A percentile compares a stretch with the other conserved stretches of the same genome.
Evolutionary conservation across 2,329 filamentous ascomycete species (phyloP).

Genomic region (Fusarium torulosum): DNA sequence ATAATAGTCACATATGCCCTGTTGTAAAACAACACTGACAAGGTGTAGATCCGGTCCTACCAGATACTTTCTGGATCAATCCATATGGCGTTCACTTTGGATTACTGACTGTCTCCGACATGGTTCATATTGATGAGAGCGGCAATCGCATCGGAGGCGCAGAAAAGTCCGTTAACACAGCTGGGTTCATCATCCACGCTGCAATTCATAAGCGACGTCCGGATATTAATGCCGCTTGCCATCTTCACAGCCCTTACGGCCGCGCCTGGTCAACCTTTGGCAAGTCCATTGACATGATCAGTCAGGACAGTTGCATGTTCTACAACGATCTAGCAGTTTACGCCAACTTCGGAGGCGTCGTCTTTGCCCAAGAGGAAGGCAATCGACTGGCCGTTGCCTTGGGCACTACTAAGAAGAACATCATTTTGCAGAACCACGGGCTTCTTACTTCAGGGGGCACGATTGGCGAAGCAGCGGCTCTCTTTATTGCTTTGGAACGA

Average conservation of each 20-base stretch:
- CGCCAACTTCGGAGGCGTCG: constrained; percentile 60
- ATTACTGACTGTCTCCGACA: constrained; percentile 53
- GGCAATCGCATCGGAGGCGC: constrained; percentile 71
- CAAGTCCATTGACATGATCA: constrained; percentile 32
- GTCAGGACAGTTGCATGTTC: constrained; percentile 60
- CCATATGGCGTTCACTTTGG: no score
- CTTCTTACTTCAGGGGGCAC: constrained; percentile 58
- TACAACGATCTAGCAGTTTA: constrained; percentile 74
- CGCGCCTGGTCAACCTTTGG: constrained; percentile 76
- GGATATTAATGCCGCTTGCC: constrained; percentile 74
- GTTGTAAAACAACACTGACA: no score
- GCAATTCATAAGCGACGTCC: constrained; percentile 73
- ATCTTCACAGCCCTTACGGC: constrained; percentile 72
- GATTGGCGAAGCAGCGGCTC: constrained; percentile 77
- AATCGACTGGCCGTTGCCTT: no score
- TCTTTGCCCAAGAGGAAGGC: no score
- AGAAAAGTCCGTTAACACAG: constrained; percentile 73
- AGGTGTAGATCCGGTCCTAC: no score
- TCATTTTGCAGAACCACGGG: no score
- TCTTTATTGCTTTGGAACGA: constrained; percentile 76
- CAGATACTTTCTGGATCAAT: no score
- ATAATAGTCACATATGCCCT: constrained; percentile 58
- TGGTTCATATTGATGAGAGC: constrained; percentile 71
- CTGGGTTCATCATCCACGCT: constrained; percentile 76
- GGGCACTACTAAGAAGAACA: no score